Evolutionary conservation across 768 basidiomycete species (phyloP).

Genomic region (Calvatia gigantea): DNA sequence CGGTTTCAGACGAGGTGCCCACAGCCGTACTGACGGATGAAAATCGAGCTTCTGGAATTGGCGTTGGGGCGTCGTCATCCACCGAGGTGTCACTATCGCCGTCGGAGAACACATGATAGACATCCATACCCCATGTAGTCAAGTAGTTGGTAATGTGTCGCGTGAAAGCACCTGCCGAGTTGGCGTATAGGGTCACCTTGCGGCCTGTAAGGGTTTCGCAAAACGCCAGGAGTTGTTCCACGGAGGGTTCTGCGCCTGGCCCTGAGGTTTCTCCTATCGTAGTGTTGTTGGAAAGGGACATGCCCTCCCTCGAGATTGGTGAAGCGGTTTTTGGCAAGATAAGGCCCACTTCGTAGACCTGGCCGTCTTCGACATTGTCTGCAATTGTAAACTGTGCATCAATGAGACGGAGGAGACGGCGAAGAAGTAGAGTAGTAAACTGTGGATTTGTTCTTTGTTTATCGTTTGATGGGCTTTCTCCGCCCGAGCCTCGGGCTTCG

Average conservation of each 20-base stretch:
- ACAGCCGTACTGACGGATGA: not conserved
- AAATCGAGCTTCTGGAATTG: constrained; percentile 6
- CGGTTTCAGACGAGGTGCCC: constrained; percentile 12
- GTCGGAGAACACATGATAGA: constrained; percentile 72
- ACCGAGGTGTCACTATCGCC: constrained; percentile 23
- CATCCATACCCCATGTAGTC: constrained; percentile 93
- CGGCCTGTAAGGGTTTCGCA: constrained; percentile 80
- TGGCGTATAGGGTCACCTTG: constrained; percentile 81
- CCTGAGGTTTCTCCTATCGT: constrained; percentile 47
- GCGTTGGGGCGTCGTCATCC: not conserved
- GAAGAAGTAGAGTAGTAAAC: constrained; percentile 50
- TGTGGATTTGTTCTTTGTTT: constrained; percentile 38
- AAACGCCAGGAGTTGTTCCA: constrained; percentile 77
- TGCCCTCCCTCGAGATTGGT: constrained; percentile 18
- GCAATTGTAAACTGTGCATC: constrained; percentile 33
- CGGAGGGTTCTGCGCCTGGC: constrained; percentile 66
- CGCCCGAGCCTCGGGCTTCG: constrained; percentile 13
- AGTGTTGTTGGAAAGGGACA: constrained; percentile 2
- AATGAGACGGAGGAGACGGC: constrained; percentile 57
- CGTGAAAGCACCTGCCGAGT: constrained; percentile 84
- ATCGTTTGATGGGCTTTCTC: constrained; percentile 17
- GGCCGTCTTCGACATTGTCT: constrained; percentile 37
- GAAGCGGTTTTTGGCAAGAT: constrained; percentile 58
- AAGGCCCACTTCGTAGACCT: constrained; percentile 65
- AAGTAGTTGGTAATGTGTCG: constrained; percentile 92